Percentiles rank a stretch among this genome's conserved stretches.
These are phyloP conservation scores for Xylariaceae sp. DNA, from an alignment of 2,329 filamentous ascomycete genomes.

Conservation along the genomic window DNA sequence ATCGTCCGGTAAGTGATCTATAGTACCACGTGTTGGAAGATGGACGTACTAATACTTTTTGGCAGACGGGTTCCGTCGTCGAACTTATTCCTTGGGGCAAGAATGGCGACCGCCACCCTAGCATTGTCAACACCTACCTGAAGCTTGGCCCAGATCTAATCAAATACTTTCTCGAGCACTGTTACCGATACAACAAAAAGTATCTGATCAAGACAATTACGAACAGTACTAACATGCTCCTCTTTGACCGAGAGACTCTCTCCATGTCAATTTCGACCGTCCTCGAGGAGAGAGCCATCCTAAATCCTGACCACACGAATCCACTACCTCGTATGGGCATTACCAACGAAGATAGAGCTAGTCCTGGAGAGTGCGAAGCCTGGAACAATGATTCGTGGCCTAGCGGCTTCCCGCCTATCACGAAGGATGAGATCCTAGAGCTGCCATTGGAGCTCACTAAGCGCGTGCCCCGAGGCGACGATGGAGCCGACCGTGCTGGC, in stretches of 20 bases:
- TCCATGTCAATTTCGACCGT: slow-evolving; percentile 36
- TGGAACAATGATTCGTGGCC: slow-evolving; percentile 34
- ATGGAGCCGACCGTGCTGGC: slow-evolving; percentile 29
- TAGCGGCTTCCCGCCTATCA: slow-evolving; percentile 34
- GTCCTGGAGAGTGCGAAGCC: slow-evolving; percentile 16
- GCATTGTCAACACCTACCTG: slow-evolving; percentile 47
- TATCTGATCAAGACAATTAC: slow-evolving; percentile 52
- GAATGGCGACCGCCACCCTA: slow-evolving; percentile 37
- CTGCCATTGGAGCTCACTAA: slow-evolving; percentile 29
- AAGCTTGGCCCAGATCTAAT: slow-evolving; percentile 58
- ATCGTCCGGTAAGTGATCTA: slow-evolving; percentile 30
- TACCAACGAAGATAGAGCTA: slow-evolving; percentile 34
- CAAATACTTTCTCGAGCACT: slow-evolving; percentile 55
- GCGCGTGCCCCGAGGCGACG: slow-evolving; percentile 33
- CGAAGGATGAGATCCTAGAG: slow-evolving; percentile 19
- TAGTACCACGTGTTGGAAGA: neutral
- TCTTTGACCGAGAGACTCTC: slow-evolving; percentile 44
- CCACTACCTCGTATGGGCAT: slow-evolving; percentile 36
- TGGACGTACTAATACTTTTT: slow-evolving; percentile 21
- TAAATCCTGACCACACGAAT: slow-evolving; percentile 20
- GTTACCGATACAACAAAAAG: slow-evolving; percentile 52
- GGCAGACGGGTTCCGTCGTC: slow-evolving; percentile 23
- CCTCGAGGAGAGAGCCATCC: slow-evolving; percentile 36
- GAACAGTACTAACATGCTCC: slow-evolving; percentile 49
- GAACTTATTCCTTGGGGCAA: slow-evolving; percentile 39